phyloP scores from a whole-genome alignment of 495 filamentous ascomycete genomes.

The Aspergillus incahuasiensis region DNA sequence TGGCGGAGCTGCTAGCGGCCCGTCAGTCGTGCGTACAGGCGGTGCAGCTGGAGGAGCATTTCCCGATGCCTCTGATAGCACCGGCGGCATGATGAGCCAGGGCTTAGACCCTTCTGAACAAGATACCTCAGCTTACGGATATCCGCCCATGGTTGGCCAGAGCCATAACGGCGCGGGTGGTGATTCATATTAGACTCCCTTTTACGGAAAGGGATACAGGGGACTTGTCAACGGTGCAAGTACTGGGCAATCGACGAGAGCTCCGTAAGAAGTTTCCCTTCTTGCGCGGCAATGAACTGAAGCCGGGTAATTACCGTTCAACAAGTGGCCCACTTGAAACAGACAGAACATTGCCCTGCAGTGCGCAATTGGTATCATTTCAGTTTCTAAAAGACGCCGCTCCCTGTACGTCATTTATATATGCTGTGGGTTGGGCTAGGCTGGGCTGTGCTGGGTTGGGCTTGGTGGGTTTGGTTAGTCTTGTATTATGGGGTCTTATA shows the following conservation, averaged over 20 bases:
- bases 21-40: slow-evolving; percentile 43
- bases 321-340: not conserved
- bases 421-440: not conserved
- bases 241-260: not conserved
- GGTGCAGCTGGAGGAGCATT: slow-evolving; percentile 38
- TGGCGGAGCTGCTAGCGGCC: slow-evolving; percentile 41
- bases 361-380: not conserved
- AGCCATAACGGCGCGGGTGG: slow-evolving; percentile 66
- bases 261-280: not conserved
- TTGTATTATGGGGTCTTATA: slow-evolving; percentile 13
- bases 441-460: not conserved
- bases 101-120: slow-evolving; percentile 57
- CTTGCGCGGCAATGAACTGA: not conserved
- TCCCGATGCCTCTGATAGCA: slow-evolving; percentile 52
- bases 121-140: slow-evolving; percentile 55
- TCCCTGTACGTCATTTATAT: slow-evolving; percentile 12
- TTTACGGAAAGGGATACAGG: not conserved
- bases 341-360: not conserved
- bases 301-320: not conserved
- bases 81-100: slow-evolving; percentile 56
- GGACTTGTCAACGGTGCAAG: not conserved
- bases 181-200: slow-evolving; percentile 40
- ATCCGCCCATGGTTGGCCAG: slow-evolving; percentile 55
- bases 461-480: slow-evolving; percentile 7
- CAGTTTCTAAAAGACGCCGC: slow-evolving; percentile 3